A percentile compares a stretch with the other conserved stretches of the same genome.
Conservation (phyloP, 2,329 filamentous ascomycete genomes). For the Cladorrhinum sp. region DNA sequence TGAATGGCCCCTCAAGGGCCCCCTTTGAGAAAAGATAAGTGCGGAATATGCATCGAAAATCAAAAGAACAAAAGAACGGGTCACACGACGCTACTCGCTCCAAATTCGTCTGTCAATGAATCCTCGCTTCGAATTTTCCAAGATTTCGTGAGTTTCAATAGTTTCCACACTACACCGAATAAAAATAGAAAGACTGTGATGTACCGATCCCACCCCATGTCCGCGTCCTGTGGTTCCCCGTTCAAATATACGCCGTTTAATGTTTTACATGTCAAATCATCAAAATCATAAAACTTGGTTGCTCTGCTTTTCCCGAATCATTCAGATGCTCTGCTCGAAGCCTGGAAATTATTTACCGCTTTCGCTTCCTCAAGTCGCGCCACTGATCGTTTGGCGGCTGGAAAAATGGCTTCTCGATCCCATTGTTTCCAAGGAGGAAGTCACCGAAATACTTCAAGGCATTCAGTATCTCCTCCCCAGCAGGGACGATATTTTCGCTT, state of each 20-base stretch:
- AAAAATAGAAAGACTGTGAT: neutral
- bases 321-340: neutral
- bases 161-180: neutral
- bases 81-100: neutral
- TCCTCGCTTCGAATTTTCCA: neutral
- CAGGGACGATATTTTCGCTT: slow-evolving; percentile 80
- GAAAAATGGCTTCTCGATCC: slow-evolving; percentile 48
- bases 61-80: neutral
- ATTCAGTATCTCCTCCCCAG: slow-evolving; percentile 81
- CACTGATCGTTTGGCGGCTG: slow-evolving; percentile 13
- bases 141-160: neutral
- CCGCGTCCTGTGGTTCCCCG: neutral
- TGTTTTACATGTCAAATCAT: neutral
- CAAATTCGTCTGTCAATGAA: neutral
- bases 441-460: slow-evolving; percentile 81
- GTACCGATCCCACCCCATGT: neutral
- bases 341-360: slow-evolving; percentile 7
- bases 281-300: neutral
- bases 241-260: neutral
- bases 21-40: slow-evolving; percentile 3
- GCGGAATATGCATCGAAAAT: neutral
- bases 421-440: slow-evolving; percentile 70
- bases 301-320: neutral
- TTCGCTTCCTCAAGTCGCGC: slow-evolving; percentile 23
- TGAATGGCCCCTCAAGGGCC: neutral